Conservation (phyloP, 2,329 filamentous ascomycete genomes). For the Clonostachys rosea region DNA sequence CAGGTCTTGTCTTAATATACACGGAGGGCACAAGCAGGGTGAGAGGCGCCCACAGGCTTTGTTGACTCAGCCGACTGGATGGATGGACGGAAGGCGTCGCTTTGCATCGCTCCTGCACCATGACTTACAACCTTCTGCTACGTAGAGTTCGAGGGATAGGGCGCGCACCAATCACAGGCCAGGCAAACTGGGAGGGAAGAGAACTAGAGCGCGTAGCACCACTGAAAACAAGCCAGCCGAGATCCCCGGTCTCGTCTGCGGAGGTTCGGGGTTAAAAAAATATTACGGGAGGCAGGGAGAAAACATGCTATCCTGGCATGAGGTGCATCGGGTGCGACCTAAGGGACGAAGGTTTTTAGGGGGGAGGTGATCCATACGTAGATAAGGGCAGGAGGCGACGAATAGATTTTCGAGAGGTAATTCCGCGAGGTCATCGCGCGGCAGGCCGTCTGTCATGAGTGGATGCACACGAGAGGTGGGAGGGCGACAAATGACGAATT, state of each 20-base stretch:
- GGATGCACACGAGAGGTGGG: background rate
- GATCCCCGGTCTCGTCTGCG: background rate
- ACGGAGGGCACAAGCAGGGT: background rate
- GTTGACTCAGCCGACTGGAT: too few species aligned
- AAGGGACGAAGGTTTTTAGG: background rate
- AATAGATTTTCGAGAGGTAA: conserved; percentile 3
- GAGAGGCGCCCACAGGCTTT: background rate
- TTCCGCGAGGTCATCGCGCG: conserved; percentile 3
- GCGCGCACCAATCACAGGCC: too few species aligned
- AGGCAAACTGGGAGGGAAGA: too few species aligned
- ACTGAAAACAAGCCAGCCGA: background rate
- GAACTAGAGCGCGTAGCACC: background rate
- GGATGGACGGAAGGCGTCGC: too few species aligned
- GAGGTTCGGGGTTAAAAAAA: background rate
- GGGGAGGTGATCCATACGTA: background rate
- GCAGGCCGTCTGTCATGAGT: conserved; percentile 2
- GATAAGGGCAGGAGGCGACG: conserved; percentile 1
- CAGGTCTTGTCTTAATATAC: background rate
- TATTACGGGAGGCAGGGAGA: background rate
- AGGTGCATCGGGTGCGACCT: background rate
- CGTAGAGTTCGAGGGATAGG: too few species aligned
- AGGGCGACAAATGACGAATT: conserved; percentile 15
- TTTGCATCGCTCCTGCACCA: too few species aligned
- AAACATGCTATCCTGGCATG: background rate
- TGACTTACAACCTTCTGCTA: too few species aligned